Percentiles rank a stretch among this genome's conserved stretches.
phyloP scores from a whole-genome alignment of 2,329 filamentous ascomycete genomes.

The Pyricularia grisea region DNA sequence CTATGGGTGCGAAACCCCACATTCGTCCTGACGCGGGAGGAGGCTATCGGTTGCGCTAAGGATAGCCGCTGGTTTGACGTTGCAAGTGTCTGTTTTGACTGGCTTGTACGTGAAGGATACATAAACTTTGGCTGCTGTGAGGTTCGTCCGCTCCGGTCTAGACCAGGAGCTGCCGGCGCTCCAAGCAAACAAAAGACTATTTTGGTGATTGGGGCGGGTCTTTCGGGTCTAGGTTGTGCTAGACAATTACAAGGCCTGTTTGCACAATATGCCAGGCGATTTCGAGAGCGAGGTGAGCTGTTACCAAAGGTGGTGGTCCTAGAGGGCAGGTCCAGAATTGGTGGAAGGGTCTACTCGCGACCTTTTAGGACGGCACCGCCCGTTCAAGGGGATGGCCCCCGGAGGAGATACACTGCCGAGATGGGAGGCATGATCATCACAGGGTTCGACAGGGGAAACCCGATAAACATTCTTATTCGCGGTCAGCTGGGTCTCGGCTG shows the following conservation, averaged over 20 bases:
- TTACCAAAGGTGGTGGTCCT: slow-evolving; percentile 69
- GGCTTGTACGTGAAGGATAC: slow-evolving; percentile 83
- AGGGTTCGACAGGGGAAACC: slow-evolving; percentile 91
- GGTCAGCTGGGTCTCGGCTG: slow-evolving; percentile 84
- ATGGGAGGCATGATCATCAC: slow-evolving; percentile 99
- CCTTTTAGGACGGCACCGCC: slow-evolving; percentile 31
- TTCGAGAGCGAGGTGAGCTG: slow-evolving; percentile 55
- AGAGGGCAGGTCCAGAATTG: slow-evolving; percentile 79
- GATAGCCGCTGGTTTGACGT: slow-evolving; percentile 83
- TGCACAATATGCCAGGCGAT: slow-evolving; percentile 63
- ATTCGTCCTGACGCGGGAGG: slow-evolving; percentile 69
- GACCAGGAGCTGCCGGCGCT: slow-evolving; percentile 5
- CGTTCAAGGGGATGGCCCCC: background rate
- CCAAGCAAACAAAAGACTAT: slow-evolving; percentile 56
- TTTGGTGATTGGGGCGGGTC: slow-evolving; percentile 84
- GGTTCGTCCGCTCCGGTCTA: slow-evolving; percentile 38
- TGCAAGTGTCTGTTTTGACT: slow-evolving; percentile 82
- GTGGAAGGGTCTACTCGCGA: slow-evolving; percentile 87
- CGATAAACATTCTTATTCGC: slow-evolving; percentile 80
- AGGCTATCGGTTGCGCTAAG: slow-evolving; percentile 84
- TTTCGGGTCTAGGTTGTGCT: slow-evolving; percentile 85
- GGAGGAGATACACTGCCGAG: slow-evolving; percentile 69
- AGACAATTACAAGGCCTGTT: slow-evolving; percentile 85
- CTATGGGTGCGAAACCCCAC: slow-evolving; percentile 85
- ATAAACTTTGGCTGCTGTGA: slow-evolving; percentile 94